These are phyloP conservation scores for Porcisia deanei DNA, from an alignment of 208 protist genomes.

Conservation along the genomic window DNA sequence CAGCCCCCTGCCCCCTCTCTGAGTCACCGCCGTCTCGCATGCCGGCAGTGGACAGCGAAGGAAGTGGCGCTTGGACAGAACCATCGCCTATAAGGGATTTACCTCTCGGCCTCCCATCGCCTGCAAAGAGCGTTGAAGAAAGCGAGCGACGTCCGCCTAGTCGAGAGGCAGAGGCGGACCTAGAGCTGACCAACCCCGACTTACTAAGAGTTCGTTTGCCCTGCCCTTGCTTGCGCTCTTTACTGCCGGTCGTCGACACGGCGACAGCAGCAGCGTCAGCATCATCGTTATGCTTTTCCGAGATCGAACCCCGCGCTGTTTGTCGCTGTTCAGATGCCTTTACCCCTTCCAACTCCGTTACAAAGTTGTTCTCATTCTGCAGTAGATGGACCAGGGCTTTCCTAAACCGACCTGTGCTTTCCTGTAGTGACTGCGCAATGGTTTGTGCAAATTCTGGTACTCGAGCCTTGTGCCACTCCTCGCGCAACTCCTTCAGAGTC, in stretches of 20 bases:
- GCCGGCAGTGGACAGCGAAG: background rate
- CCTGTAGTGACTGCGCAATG: slow-evolving; percentile 31
- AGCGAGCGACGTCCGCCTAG: background rate
- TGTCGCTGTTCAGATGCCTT: background rate
- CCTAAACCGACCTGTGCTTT: slow-evolving; percentile 31
- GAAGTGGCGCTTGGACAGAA: background rate
- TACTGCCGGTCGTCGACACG: background rate
- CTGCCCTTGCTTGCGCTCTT: background rate
- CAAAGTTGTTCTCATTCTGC: slow-evolving; percentile 42
- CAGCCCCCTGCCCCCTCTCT: background rate
- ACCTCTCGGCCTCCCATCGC: background rate
- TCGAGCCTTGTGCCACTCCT: slow-evolving; percentile 57
- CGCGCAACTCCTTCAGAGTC: slow-evolving; percentile 52
- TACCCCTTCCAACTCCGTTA: slow-evolving; percentile 15
- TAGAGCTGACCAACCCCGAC: background rate
- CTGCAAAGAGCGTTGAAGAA: background rate
- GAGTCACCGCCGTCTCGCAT: background rate
- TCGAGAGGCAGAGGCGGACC: background rate
- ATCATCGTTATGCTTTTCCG: background rate
- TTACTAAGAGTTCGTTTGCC: background rate
- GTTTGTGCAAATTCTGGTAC: slow-evolving; percentile 44
- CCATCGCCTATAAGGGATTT: background rate
- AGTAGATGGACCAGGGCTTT: slow-evolving; percentile 45
- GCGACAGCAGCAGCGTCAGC: background rate
- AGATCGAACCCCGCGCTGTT: no score